phyloP scores from a whole-genome alignment of 1,284 basidiomycete genomes.

The Inonotus hispidus region DNA sequence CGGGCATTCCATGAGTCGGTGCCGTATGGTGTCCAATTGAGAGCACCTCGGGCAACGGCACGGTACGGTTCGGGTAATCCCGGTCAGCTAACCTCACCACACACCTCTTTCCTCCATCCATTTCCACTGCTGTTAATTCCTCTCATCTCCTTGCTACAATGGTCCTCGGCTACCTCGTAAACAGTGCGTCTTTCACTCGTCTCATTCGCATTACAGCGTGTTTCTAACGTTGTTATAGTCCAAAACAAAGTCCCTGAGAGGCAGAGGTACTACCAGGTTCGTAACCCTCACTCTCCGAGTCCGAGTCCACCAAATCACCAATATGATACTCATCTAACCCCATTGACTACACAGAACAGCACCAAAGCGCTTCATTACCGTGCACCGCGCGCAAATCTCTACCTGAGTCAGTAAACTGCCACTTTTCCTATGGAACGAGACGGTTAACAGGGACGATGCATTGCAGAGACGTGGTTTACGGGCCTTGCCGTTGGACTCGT shows the following conservation, averaged over 20 bases:
- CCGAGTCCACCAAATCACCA: too few relatives aligned
- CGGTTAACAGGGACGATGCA: neutral
- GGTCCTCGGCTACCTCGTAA: constrained; percentile 19
- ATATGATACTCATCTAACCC: constrained; percentile 3
- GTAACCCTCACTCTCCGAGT: neutral
- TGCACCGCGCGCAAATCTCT: constrained; percentile 41
- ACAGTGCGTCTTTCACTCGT: constrained; percentile 27
- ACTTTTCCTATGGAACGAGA: neutral
- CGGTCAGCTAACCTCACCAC: neutral
- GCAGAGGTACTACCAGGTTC: constrained; percentile 62
- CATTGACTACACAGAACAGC: constrained; percentile 28
- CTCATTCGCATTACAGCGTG: constrained; percentile 3
- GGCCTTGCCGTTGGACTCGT: constrained; percentile 50
- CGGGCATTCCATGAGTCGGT: too few relatives aligned
- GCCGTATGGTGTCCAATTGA: too few relatives aligned
- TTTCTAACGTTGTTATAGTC: constrained; percentile 33
- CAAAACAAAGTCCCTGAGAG: constrained; percentile 59
- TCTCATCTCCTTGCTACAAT: constrained; percentile 16
- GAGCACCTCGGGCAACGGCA: too few relatives aligned
- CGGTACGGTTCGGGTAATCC: constrained; percentile 4
- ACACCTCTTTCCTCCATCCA: neutral
- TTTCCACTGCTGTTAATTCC: neutral
- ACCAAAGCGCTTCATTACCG: constrained; percentile 42
- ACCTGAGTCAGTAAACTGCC: constrained; percentile 35
- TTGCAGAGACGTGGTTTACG: constrained; percentile 48